Base-by-base conservation (phyloP, 352 stramenopile species). In the Pythium dissimile region DNA sequence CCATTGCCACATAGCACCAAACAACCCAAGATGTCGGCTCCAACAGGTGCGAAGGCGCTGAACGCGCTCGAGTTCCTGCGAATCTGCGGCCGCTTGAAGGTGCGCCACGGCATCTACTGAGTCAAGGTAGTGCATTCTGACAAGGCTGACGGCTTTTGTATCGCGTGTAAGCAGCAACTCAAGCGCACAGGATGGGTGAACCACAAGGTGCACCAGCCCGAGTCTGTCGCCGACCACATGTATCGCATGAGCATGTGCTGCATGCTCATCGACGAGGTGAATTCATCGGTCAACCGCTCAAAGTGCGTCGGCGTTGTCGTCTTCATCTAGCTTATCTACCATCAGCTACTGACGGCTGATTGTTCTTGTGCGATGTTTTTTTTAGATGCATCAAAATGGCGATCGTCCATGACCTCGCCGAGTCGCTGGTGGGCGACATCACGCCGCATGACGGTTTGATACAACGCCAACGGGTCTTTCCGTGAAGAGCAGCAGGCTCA, bases 141-240 rank as follows among this genome's bases (percentile, higher is more conserved):
- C 34, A 18, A 4, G 20, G 20, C 34, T 41, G n/a, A n/a, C n/a
- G n/a, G n/a, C 38, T 27, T 7, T 44, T 16, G 16, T 44, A n/a
- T 27, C 35, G 35, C 30, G 15, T 26, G 38, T 18, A 10, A 66
- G 27, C 73, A 97, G 86, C 76, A 70, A 35, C 63, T 96, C 21
- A 96, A 97, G 68, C 84, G 89, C 62, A 97, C 89, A 39, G 92
- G 90, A 71, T 97, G 92, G 92, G 77, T 98, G n/a, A 92, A 92
- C 58, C 88, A 92, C 66, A 86, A 93, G 4, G 89, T 97, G 39
- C 60, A 80, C 18, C 60, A 88, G 21, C 87, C 91, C 11, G 92
- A 98, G 71, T 97, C 86, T 7, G 89, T 98, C 20, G 88, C 92
- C 23, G 92, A 98, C 66, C 92, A 98, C 74, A 97, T 95, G 72